Percentiles rank a stretch among this genome's conserved stretches.
Evolutionary conservation across 768 basidiomycete species (phyloP).

Genomic region (Agaricus sinodeliciosus): DNA sequence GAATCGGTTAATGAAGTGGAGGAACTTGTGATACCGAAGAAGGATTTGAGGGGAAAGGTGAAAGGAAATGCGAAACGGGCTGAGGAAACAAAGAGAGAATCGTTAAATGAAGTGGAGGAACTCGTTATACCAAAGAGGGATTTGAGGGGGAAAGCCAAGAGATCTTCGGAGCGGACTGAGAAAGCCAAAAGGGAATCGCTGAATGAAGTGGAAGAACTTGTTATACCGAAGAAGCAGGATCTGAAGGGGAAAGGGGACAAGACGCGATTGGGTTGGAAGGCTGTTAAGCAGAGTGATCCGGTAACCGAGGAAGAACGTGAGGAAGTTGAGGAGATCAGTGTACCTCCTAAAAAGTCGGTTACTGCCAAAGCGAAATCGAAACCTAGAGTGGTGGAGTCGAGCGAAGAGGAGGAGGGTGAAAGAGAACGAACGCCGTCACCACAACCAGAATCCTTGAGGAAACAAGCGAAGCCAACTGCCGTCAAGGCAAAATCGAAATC

Average conservation of each 20-base stretch:
- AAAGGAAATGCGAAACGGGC: too few relatives aligned
- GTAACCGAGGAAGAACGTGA: slow-evolving; percentile 12
- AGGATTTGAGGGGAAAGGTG: not conserved
- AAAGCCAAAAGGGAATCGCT: too few relatives aligned
- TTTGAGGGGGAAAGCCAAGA: too few relatives aligned
- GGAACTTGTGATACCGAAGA: not conserved
- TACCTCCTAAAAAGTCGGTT: slow-evolving; percentile 12
- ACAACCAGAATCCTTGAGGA: slow-evolving; percentile 33
- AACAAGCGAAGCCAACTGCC: slow-evolving; percentile 14
- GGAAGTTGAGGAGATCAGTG: slow-evolving; percentile 12
- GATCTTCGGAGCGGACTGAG: too few relatives aligned
- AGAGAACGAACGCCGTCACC: slow-evolving; percentile 18
- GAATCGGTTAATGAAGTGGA: not conserved
- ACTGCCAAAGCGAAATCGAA: slow-evolving; percentile 18
- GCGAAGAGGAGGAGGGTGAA: not conserved
- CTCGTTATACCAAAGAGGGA: slow-evolving; percentile 8
- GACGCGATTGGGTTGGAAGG: too few relatives aligned
- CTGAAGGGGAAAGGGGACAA: too few relatives aligned
- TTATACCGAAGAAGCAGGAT: slow-evolving; percentile 7
- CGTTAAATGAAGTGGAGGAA: too few relatives aligned
- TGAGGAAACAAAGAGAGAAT: too few relatives aligned
- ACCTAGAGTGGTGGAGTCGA: slow-evolving; percentile 1
- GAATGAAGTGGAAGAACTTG: too few relatives aligned
- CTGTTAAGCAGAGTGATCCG: too few relatives aligned
- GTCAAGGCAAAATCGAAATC: too few relatives aligned